Conservation (phyloP, 306 rosid genomes). For the Cajanus cajan region DNA sequence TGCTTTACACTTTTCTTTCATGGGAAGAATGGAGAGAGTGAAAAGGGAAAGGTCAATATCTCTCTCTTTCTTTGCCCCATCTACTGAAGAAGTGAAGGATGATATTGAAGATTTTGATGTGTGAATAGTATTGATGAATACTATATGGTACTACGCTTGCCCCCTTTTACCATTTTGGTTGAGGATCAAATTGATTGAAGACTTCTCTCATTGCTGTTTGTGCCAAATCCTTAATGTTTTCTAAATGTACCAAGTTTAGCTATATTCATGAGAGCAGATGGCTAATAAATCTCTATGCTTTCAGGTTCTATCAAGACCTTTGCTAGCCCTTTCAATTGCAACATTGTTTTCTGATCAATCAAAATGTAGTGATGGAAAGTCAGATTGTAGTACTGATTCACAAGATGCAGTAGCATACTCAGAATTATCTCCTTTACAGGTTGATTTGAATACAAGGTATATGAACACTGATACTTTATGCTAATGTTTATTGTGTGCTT, state of each 20-base stretch:
- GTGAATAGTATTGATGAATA: constrained; percentile 5
- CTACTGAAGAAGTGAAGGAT: background rate
- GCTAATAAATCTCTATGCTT: constrained; percentile 26
- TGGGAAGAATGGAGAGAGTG: background rate
- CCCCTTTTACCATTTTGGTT: background rate
- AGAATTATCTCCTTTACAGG: constrained; percentile 43
- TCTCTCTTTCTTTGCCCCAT: background rate
- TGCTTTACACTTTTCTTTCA: background rate
- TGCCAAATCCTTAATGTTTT: background rate
- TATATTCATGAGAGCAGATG: background rate
- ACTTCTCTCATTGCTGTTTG: background rate
- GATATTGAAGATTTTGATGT: background rate
- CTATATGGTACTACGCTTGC: background rate
- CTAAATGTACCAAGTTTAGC: constrained; percentile 3
- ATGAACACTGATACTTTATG: background rate
- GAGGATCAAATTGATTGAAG: background rate
- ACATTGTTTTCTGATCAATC: constrained; percentile 47
- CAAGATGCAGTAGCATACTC: constrained; percentile 43
- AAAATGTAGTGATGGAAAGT: constrained; percentile 31
- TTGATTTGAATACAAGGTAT: constrained; percentile 61
- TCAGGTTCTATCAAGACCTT: constrained; percentile 68
- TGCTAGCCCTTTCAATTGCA: constrained; percentile 67
- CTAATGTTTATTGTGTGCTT: background rate
- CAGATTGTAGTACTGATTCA: constrained; percentile 41
- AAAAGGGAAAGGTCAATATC: background rate